A percentile compares a stretch with the other conserved stretches of the same genome.
These are phyloP conservation scores for Vaccinium vitisidaea DNA, from an alignment of 148 eudicot genomes.

Conservation along the genomic window DNA sequence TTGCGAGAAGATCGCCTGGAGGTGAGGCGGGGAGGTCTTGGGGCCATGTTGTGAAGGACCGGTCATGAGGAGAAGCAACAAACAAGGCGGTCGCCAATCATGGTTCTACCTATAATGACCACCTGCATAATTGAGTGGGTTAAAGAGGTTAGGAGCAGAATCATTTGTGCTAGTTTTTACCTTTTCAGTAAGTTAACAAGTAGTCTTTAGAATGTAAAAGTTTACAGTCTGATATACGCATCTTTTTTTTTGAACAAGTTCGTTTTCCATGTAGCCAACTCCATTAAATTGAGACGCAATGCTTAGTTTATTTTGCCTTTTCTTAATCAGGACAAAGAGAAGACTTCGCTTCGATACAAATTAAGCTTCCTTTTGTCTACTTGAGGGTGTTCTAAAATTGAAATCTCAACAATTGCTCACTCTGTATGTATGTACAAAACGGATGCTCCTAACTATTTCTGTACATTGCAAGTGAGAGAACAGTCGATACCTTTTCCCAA, in stretches of 20 bases:
- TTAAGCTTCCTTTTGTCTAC: neutral
- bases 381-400: conserved; percentile 2
- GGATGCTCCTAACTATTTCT: too few species aligned
- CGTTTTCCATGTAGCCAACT: neutral
- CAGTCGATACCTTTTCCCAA: too few species aligned
- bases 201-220: neutral
- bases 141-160: neutral
- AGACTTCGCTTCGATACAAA: neutral
- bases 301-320: neutral
- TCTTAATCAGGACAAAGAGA: neutral
- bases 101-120: conserved; percentile 20
- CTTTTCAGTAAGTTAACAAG: neutral
- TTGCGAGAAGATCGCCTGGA: conserved; percentile 42
- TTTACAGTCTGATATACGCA: neutral
- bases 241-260: neutral
- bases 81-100: conserved; percentile 12
- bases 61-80: conserved; percentile 18
- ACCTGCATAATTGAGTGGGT: conserved; percentile 24
- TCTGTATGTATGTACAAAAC: neutral
- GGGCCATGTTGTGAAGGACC: conserved; percentile 47
- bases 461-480: too few species aligned
- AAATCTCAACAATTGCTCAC: neutral
- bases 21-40: conserved; percentile 37
- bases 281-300: neutral
- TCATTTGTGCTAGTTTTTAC: neutral